Evolutionary conservation across 805 yeast genomes (phyloP).

Genomic region (Clavispora fructus): DNA sequence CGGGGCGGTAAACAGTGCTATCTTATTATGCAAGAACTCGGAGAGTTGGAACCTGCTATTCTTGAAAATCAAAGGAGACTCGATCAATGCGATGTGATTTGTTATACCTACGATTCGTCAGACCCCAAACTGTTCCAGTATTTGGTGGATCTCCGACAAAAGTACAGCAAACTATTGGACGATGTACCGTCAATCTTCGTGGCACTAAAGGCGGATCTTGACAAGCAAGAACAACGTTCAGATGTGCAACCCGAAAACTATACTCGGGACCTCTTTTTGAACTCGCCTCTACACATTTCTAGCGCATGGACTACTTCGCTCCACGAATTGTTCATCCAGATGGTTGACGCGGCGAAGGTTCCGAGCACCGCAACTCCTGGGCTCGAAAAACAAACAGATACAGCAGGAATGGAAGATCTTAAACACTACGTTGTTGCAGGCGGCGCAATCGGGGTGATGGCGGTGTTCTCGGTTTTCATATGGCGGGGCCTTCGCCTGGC

Average conservation of each 20-base stretch:
- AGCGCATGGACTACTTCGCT: slow-evolving; percentile 86
- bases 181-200: slow-evolving; percentile 80
- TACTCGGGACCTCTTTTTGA: slow-evolving; percentile 58
- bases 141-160: slow-evolving; percentile 61
- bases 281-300: slow-evolving; percentile 86
- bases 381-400: slow-evolving; percentile 56
- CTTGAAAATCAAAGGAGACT: slow-evolving; percentile 63
- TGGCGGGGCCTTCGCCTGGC: slow-evolving; percentile 35
- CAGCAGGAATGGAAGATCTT: slow-evolving; percentile 43
- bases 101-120: slow-evolving; percentile 87
- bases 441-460: slow-evolving; percentile 63
- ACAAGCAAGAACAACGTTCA: slow-evolving; percentile 88
- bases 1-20: slow-evolving; percentile 96
- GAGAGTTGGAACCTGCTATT: slow-evolving; percentile 79
- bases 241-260: slow-evolving; percentile 84
- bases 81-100: slow-evolving; percentile 85
- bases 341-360: slow-evolving; percentile 80
- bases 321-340: slow-evolving; percentile 75
- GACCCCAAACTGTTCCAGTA: slow-evolving; percentile 93
- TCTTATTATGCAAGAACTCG: slow-evolving; percentile 82
- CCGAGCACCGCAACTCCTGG: slow-evolving; percentile 81
- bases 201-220: slow-evolving; percentile 92
- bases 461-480: slow-evolving; percentile 59
- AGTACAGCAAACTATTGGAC: slow-evolving; percentile 52
- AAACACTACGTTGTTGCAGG: slow-evolving; percentile 59